Conservation (phyloP, 2,329 filamentous ascomycete species). For the Cordyceps fumosorosea region DNA sequence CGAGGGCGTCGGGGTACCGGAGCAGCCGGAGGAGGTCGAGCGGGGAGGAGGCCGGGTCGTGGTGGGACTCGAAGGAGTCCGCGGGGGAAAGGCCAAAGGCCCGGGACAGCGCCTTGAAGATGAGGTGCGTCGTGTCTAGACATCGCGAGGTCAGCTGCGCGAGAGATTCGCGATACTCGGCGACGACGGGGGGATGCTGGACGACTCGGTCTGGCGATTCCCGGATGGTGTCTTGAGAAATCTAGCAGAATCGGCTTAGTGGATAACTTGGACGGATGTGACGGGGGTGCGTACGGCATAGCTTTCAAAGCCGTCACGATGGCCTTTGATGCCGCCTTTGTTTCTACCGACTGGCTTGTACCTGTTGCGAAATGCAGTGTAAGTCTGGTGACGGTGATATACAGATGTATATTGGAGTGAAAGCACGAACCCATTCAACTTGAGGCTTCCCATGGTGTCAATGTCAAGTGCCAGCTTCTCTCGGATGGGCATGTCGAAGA, state of each 20-base stretch:
- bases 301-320: conserved; percentile 5
- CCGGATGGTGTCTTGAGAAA: neutral
- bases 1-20: neutral
- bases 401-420: neutral
- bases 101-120: neutral
- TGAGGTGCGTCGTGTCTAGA: neutral
- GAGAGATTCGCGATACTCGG: neutral
- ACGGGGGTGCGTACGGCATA: neutral
- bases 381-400: neutral
- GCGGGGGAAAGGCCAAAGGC: neutral
- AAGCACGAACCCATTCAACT: neutral
- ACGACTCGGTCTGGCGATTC: neutral
- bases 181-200: neutral
- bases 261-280: too few species aligned
- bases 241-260: neutral
- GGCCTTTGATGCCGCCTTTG: neutral
- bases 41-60: neutral
- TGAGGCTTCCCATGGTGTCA: neutral
- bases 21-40: neutral
- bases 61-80: neutral
- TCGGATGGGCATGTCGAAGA: neutral
- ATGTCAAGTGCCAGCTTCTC: conserved; percentile 1
- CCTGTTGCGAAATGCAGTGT: neutral
- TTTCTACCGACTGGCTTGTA: conserved; percentile 3
- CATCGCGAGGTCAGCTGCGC: neutral